Percentiles rank a stretch among this genome's conserved stretches.
These are phyloP conservation scores for Stellera chamaejasme DNA, from an alignment of 345 rosid genomes.

Conservation along the genomic window DNA sequence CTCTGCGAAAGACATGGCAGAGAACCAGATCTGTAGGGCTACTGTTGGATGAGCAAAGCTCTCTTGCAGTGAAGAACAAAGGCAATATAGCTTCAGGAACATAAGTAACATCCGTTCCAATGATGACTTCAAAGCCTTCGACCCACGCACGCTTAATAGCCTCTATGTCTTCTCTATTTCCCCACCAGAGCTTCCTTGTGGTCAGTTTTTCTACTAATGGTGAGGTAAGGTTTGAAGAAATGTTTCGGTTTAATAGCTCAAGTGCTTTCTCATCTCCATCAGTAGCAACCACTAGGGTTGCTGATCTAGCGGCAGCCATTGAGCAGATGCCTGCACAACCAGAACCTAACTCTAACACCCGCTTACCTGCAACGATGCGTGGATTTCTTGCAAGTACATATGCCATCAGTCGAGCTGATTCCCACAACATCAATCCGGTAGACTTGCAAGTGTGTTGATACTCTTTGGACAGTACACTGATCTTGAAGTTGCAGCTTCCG, in stretches of 20 bases:
- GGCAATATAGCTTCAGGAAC: constrained; percentile 57
- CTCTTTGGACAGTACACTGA: constrained; percentile 60
- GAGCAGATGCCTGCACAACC: constrained; percentile 89
- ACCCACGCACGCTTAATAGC: constrained; percentile 28
- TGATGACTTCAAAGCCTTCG: constrained; percentile 63
- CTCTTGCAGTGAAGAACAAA: constrained; percentile 66
- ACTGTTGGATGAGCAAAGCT: constrained; percentile 31
- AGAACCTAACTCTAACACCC: constrained; percentile 72
- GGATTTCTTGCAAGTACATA: constrained; percentile 67
- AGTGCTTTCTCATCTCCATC: constrained; percentile 68
- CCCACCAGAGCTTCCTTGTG: constrained; percentile 64
- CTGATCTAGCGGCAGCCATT: constrained; percentile 61
- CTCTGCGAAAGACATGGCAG: constrained; percentile 68
- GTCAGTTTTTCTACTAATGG: constrained; percentile 33
- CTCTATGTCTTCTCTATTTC: constrained; percentile 49
- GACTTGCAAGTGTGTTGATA: constrained; percentile 88
- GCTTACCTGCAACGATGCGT: constrained; percentile 53
- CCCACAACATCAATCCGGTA: constrained; percentile 95
- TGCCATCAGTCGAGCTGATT: constrained; percentile 83
- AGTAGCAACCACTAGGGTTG: constrained; percentile 64
- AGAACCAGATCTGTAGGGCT: constrained; percentile 37
- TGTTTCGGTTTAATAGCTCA: constrained; percentile 44
- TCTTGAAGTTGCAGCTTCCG: constrained; percentile 31
- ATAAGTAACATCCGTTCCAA: constrained; percentile 83
- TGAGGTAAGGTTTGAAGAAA: constrained; percentile 40